Base-by-base conservation (phyloP, 176 grass and related monocot genomes). In the Carex pumila region DNA sequence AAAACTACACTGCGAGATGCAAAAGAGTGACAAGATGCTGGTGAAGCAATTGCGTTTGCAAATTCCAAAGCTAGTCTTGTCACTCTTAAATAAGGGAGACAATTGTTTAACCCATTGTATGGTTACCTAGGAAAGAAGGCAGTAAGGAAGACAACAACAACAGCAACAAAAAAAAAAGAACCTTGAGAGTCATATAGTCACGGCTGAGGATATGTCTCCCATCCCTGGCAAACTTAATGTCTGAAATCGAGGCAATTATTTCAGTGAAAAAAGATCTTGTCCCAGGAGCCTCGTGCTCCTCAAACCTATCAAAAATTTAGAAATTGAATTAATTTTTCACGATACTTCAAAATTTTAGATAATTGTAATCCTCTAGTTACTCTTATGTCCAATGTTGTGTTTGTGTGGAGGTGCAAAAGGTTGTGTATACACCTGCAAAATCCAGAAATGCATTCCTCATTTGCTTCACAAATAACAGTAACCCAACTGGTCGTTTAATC, bases 111-210 rank as follows among this genome's bases (percentile, higher is more conserved):
- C 32, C 65, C 31, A 0, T 68, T 68, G 21, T 15, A 41, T 22
- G 25, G 22, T 32, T 21, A 54, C 12, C 12, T 31, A 31, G 73
- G 14, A 78, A 78, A 49, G 29, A 56, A 32, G 52, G 15, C 1
- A 12, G 73, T 30, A 78, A 78, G 73, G 29, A 56, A 32, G 52
- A 57, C 1, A 12, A 25, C 25, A 25, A 25, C 25, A 25, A 25
- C 25, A 25, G 0, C 25, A 25, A 25, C 25, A 53, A 49, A 19
- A 8, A 54, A 67, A 65, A 19, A 17, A 34, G 32, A 84, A 97
- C 94, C 90, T 97, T 97, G 13, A 97, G 94, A 67, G 91, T 94
- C 94, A 97, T 97, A 89, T 97, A 97, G 88, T 97, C 94, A 84
- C 94, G 94, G 77, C 94, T 94, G 67, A 97, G 94, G 83, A 97